These are phyloP conservation scores for Cocos nucifera DNA, from an alignment of 176 grass and related monocot species.

Conservation along the genomic window DNA sequence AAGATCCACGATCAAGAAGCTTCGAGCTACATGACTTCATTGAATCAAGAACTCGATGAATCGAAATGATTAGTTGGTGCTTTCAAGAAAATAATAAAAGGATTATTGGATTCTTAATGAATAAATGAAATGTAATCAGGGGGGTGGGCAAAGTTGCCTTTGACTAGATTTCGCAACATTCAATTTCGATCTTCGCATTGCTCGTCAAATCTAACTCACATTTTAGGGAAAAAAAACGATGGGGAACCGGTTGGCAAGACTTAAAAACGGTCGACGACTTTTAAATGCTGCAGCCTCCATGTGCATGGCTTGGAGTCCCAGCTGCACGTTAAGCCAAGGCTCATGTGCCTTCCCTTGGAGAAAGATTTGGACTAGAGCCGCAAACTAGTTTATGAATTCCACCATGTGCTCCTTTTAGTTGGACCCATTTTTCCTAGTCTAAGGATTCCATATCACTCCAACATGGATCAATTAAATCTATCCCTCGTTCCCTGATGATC, in stretches of 20 bases:
- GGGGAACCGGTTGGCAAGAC: slow-evolving; percentile 19
- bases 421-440: background rate
- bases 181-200: background rate
- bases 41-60: background rate
- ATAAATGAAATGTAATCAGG: background rate
- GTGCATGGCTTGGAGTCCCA: slow-evolving; percentile 15
- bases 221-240: slow-evolving; percentile 5
- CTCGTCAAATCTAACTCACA: background rate
- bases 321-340: background rate
- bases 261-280: slow-evolving; percentile 2
- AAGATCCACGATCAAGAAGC: background rate
- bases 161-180: background rate
- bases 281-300: slow-evolving; percentile 25
- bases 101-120: too few relatives aligned
- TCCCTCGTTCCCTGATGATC: slow-evolving; percentile 33
- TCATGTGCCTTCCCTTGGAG: slow-evolving; percentile 41
- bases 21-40: background rate
- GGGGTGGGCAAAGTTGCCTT: background rate
- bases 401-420: slow-evolving; percentile 4
- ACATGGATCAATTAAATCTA: slow-evolving; percentile 21
- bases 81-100: too few relatives aligned
- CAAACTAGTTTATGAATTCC: slow-evolving; percentile 17
- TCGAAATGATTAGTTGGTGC: background rate
- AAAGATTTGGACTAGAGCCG: slow-evolving; percentile 13
- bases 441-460: background rate